phyloP scores from a whole-genome alignment of 2,329 filamentous ascomycete species.

The Bimuria novae-zelandiae region DNA sequence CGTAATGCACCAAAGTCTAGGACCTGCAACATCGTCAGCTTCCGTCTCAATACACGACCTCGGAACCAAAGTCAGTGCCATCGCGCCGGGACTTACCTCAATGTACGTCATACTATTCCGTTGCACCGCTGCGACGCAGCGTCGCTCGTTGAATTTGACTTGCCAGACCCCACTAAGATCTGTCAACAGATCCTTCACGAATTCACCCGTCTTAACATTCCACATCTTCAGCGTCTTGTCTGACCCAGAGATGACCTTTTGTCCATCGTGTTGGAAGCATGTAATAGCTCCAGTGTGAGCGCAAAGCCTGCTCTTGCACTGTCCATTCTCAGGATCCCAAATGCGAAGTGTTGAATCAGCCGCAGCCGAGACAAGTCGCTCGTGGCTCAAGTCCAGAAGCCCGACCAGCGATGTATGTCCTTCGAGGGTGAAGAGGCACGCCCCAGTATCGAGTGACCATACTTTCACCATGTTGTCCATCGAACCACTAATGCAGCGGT shows the following conservation, averaged over 20 bases:
- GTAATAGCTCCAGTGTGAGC: constrained; percentile 97
- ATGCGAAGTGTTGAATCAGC: constrained; percentile 94
- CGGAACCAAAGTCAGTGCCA: background rate
- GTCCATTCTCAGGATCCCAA: constrained; percentile 92
- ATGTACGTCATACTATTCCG: constrained; percentile 91
- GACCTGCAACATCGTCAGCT: constrained; percentile 65
- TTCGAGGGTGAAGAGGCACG: constrained; percentile 85
- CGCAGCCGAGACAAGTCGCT: constrained; percentile 90
- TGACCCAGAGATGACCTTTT: constrained; percentile 95
- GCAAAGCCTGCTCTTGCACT: constrained; percentile 86
- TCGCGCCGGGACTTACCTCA: constrained; percentile 65
- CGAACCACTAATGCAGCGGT: constrained; percentile 94
- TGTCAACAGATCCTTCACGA: constrained; percentile 87
- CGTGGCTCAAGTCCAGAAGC: constrained; percentile 84
- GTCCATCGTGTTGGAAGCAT: constrained; percentile 96
- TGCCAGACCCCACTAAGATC: constrained; percentile 98
- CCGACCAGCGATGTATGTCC: constrained; percentile 92
- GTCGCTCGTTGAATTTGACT: constrained; percentile 93
- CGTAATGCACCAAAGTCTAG: constrained; percentile 95
- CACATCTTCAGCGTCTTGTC: constrained; percentile 98
- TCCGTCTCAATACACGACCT: background rate
- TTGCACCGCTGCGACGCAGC: constrained; percentile 96
- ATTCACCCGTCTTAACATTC: constrained; percentile 91
- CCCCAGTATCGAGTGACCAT: constrained; percentile 88
- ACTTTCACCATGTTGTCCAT: constrained; percentile 99